Base-by-base conservation (phyloP, 176 grass and related monocot genomes). In the Ensete glaucum region DNA sequence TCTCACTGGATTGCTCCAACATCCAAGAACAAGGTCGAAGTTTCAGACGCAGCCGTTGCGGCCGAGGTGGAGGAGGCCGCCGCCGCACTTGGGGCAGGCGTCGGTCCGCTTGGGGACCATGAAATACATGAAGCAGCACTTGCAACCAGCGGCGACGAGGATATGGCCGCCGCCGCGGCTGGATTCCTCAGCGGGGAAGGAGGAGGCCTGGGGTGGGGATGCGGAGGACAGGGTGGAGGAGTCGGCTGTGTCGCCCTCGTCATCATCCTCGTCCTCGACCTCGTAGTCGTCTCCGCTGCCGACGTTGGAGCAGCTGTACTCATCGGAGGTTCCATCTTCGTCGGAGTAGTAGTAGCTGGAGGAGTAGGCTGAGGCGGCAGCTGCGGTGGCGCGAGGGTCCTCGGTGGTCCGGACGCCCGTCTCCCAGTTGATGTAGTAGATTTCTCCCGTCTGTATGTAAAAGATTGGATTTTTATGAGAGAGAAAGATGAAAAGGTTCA, bases 371-470 rank as follows among this genome's bases (percentile, higher is more conserved):
- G 15, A 67, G 21, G 34, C 8, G 34, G 29, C 23, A 17, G 56
- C 56, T 0, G 55, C 66, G 77, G 73, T 67, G 70, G 49, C 71
- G 66, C 88, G 86, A 57, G 77, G 90, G 82, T 82, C 90, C 29
- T 64, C 81, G 52, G 85, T 91, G 55, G 94, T 93, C 72, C 90
- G 81, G n/a, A 84, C 87, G 52, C 90, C 90, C 68, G 90, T 84
- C 79, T 93, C 85, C 88, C 94, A 91, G 83, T 98, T 98, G 78
- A 98, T 87, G 82, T 93, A 98, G 80, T 98, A 98, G 56, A 98
- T 80, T 84, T 93, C 85, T 73, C 90, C 94, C 53, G 87, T 93
- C 94, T 98, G 90, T 79, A n/a, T 16, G 25, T n/a, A 8, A 48
- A 70, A 70, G 25, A 70, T 10, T 19, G 25, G 9, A n/a, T 26